Evolutionary conservation across 2,329 filamentous ascomycete genomes (phyloP).

Genomic region (Arthroderma sp.): DNA sequence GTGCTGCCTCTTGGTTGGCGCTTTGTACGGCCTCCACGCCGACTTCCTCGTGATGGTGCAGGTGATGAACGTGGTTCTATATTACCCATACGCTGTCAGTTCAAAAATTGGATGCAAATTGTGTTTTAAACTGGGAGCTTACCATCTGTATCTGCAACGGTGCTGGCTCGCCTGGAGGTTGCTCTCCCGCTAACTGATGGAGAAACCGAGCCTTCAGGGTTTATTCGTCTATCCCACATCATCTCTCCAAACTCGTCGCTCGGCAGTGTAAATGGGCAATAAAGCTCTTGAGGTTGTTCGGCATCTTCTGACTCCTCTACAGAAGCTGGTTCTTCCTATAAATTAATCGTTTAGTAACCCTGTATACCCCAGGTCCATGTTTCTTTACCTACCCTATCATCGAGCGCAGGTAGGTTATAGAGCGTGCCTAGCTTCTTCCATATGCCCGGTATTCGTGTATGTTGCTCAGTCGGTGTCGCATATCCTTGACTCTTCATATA

Average conservation of each 20-base stretch:
- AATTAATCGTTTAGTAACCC: neutral
- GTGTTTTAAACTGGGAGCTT: slow-evolving; percentile 12
- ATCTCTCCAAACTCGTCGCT: slow-evolving; percentile 36
- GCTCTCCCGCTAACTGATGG: slow-evolving; percentile 26
- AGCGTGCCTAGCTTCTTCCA: slow-evolving; percentile 76
- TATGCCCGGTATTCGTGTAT: slow-evolving; percentile 82
- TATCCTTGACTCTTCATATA: slow-evolving; percentile 69
- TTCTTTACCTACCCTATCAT: slow-evolving; percentile 60
- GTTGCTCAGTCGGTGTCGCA: slow-evolving; percentile 50
- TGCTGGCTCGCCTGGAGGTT: slow-evolving; percentile 34
- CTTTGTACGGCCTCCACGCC: slow-evolving; percentile 23
- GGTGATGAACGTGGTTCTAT: slow-evolving; percentile 35
- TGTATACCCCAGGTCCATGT: neutral
- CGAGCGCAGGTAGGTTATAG: slow-evolving; percentile 75
- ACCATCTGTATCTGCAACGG: slow-evolving; percentile 39
- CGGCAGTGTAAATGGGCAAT: slow-evolving; percentile 55
- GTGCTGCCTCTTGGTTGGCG: slow-evolving; percentile 26
- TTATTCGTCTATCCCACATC: slow-evolving; percentile 39
- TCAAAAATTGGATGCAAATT: neutral
- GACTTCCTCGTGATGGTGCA: slow-evolving; percentile 31
- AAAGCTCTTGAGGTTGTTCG: slow-evolving; percentile 41
- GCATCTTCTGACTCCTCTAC: slow-evolving; percentile 47
- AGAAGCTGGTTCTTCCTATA: slow-evolving; percentile 43
- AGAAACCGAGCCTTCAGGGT: slow-evolving; percentile 33
- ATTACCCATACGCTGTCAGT: neutral